A percentile compares a stretch with the other conserved stretches of the same genome.
phyloP scores from a whole-genome alignment of 2,329 filamentous ascomycete species.

The Fusarium praegraminearum region DNA sequence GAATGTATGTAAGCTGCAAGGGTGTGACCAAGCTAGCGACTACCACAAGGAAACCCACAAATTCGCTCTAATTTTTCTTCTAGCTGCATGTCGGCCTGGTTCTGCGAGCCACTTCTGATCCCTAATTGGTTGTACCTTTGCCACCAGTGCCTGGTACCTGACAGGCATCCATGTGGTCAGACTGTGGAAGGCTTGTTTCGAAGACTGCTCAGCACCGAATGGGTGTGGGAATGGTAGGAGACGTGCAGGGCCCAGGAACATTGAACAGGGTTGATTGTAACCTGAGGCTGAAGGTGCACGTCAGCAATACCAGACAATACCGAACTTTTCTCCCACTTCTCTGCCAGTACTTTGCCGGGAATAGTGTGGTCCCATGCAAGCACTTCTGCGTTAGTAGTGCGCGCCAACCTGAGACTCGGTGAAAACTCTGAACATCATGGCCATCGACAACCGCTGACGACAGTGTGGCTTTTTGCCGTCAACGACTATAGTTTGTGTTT shows the following conservation, averaged over 20 bases:
- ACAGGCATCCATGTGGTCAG: constrained; percentile 56
- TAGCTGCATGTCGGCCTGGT: constrained; percentile 38
- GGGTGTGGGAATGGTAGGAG: constrained; percentile 33
- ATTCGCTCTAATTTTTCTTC: constrained; percentile 46
- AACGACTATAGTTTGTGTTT: constrained; percentile 7
- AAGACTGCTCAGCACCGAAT: constrained; percentile 25
- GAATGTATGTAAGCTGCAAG: constrained; percentile 12
- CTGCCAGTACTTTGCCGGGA: constrained; percentile 9
- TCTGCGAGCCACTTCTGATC: constrained; percentile 10
- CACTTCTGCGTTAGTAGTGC: constrained; percentile 28
- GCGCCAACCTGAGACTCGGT: constrained; percentile 22
- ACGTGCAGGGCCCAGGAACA: constrained; percentile 10
- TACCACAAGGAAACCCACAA: constrained; percentile 34
- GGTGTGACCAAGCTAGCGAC: constrained; percentile 28
- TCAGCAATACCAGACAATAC: constrained; percentile 18
- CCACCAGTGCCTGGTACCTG: constrained; percentile 57
- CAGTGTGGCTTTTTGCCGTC: constrained; percentile 30
- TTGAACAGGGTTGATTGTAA: constrained; percentile 15
- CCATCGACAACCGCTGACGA: constrained; percentile 21
- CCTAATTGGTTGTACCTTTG: constrained; percentile 50
- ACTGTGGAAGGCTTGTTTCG: constrained; percentile 53
- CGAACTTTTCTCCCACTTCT: constrained; percentile 16
- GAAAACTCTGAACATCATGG: constrained; percentile 36
- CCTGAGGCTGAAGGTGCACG: constrained; percentile 18
- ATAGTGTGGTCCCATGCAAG: constrained; percentile 36